Percentiles rank a stretch among this genome's conserved stretches.
Conservation (phyloP, 345 rosid species). For the Arabidopsis suecica region DNA sequence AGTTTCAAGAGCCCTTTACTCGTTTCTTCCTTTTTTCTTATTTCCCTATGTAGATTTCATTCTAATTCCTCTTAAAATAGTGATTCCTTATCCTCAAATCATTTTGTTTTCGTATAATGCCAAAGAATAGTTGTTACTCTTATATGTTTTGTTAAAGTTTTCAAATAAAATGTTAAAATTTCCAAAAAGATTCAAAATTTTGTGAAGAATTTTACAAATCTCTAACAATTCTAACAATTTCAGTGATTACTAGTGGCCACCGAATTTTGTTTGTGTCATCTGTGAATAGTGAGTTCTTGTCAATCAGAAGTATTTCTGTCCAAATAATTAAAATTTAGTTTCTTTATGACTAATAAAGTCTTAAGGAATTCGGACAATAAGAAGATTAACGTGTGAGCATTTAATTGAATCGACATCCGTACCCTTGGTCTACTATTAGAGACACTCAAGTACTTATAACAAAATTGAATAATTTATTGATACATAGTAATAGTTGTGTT, state of each 20-base stretch:
- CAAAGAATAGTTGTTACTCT: background rate
- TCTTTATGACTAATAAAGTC: background rate
- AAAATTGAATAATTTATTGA: background rate
- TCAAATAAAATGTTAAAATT: background rate
- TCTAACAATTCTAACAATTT: background rate
- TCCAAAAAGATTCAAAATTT: too few relatives aligned
- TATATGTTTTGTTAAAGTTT: background rate
- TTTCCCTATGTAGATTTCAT: slow-evolving; percentile 1
- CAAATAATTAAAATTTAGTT: background rate
- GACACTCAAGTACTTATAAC: background rate
- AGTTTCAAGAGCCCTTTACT: slow-evolving; percentile 41
- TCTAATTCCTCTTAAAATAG: slow-evolving; percentile 1
- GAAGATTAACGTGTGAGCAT: background rate
- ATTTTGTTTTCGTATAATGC: background rate
- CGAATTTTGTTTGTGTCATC: background rate
- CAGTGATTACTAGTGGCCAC: background rate
- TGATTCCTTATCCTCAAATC: slow-evolving; percentile 15
- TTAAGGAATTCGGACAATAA: background rate
- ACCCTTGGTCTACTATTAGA: background rate
- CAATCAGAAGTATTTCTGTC: background rate
- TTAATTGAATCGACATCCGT: background rate
- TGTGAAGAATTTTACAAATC: too few relatives aligned
- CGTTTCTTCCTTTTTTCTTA: slow-evolving; percentile 24
- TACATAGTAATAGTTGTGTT: background rate
- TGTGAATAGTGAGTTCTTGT: background rate